Conservation (phyloP, 331 rosid genomes). For the Stylosanthes scabra region DNA sequence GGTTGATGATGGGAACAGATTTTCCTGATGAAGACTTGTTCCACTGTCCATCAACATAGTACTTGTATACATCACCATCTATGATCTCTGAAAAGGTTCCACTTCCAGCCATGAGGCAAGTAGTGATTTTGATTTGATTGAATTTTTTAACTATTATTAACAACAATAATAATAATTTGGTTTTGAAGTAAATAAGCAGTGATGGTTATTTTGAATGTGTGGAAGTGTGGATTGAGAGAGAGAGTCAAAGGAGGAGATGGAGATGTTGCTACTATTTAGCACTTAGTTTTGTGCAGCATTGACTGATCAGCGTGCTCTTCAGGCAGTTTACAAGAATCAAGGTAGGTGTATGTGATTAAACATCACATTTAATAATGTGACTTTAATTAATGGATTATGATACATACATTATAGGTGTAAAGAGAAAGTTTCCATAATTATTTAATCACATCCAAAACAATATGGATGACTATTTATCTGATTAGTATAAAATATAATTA, state of each 20-base stretch:
- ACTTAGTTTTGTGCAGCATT: neutral
- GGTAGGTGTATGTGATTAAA: neutral
- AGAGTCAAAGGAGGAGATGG: slow-evolving; percentile 5
- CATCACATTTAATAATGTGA: too few species aligned
- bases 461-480: too few species aligned
- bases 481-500: too few species aligned
- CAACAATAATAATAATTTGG: too few species aligned
- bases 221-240: neutral
- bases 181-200: too few species aligned
- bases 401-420: too few species aligned
- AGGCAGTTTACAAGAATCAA: neutral
- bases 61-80: slow-evolving; percentile 76
- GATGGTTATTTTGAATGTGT: neutral
- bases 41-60: slow-evolving; percentile 73
- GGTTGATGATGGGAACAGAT: slow-evolving; percentile 55
- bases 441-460: too few species aligned
- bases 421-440: too few species aligned
- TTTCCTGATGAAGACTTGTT: slow-evolving; percentile 75
- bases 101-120: slow-evolving; percentile 48
- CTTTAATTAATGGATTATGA: too few species aligned
- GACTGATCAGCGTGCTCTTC: slow-evolving; percentile 22
- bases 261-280: slow-evolving; percentile 19
- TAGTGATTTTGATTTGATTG: neutral
- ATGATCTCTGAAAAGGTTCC: slow-evolving; percentile 68
- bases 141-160: too few species aligned